A percentile compares a stretch with the other conserved stretches of the same genome.
Conservation (phyloP, 371 early-diverging fungal species). For the Lichtheimia hyalospora region DNA sequence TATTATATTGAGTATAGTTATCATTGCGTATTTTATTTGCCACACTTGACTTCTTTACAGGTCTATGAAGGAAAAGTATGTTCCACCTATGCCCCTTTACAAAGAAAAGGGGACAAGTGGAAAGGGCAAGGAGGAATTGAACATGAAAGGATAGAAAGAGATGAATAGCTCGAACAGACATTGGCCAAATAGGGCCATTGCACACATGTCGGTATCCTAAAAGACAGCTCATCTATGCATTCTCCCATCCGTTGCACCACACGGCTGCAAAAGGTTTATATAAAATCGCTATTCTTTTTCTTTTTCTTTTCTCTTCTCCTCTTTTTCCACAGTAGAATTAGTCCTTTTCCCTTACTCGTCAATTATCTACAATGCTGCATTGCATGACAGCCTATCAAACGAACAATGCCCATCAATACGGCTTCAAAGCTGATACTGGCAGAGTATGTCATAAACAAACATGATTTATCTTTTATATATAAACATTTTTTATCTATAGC, state of each 20-base stretch:
- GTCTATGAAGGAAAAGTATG: no score
- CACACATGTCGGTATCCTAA: slow-evolving; percentile 1
- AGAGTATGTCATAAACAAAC: neutral
- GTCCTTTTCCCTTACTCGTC: neutral
- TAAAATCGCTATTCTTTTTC: no score
- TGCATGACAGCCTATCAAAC: slow-evolving; percentile 10
- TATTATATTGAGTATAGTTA: no score
- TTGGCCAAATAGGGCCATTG: neutral
- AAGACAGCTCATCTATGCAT: slow-evolving; percentile 1
- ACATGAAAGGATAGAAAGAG: neutral
- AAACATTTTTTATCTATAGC: slow-evolving; percentile 1
- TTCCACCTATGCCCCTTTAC: no score
- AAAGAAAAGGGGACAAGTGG: neutral
- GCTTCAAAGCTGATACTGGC: slow-evolving; percentile 1
- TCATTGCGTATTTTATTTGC: no score
- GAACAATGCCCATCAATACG: slow-evolving; percentile 5
- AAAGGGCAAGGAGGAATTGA: neutral
- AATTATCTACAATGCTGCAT: slow-evolving; percentile 5
- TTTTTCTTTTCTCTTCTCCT: no score
- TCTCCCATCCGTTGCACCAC: neutral
- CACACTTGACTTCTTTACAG: no score
- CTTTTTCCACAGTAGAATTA: no score
- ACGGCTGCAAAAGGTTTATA: no score
- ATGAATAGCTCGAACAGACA: neutral
- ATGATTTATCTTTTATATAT: neutral